phyloP scores from a whole-genome alignment of 192 early-diverging fungal species.

The Coemansia aciculifera region DNA sequence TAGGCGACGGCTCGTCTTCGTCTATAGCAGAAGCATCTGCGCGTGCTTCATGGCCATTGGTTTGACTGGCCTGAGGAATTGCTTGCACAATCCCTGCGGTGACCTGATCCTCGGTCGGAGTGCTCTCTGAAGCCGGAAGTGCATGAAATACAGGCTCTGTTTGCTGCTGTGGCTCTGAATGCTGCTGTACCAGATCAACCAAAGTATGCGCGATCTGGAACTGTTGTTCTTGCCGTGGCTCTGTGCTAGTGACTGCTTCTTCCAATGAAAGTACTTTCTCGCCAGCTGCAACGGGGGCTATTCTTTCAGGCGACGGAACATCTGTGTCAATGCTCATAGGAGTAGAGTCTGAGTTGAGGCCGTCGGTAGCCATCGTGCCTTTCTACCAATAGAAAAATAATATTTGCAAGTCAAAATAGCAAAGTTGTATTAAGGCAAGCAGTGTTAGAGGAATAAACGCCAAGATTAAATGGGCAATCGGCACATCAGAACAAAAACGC shows the following conservation, averaged over 20 bases:
- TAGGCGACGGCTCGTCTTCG: slow-evolving; percentile 21
- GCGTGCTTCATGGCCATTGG: slow-evolving; percentile 12
- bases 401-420: neutral
- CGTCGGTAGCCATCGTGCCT: slow-evolving; percentile 34
- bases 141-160: neutral
- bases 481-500: neutral
- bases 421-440: neutral
- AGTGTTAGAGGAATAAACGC: neutral
- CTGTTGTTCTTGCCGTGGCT: neutral
- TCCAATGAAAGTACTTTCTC: neutral
- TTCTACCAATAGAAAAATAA: slow-evolving; percentile 7
- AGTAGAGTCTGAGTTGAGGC: slow-evolving; percentile 13
- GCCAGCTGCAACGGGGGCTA: slow-evolving; percentile 19
- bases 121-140: neutral
- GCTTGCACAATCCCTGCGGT: neutral
- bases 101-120: neutral
- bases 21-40: neutral
- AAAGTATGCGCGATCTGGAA: neutral
- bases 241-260: neutral
- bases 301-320: slow-evolving; percentile 33
- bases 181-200: neutral
- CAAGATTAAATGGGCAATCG: neutral
- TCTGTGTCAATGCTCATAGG: slow-evolving; percentile 26
- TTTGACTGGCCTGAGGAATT: neutral
- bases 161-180: neutral